phyloP scores from a whole-genome alignment of 768 basidiomycete genomes.

The Amanita rimosa region DNA sequence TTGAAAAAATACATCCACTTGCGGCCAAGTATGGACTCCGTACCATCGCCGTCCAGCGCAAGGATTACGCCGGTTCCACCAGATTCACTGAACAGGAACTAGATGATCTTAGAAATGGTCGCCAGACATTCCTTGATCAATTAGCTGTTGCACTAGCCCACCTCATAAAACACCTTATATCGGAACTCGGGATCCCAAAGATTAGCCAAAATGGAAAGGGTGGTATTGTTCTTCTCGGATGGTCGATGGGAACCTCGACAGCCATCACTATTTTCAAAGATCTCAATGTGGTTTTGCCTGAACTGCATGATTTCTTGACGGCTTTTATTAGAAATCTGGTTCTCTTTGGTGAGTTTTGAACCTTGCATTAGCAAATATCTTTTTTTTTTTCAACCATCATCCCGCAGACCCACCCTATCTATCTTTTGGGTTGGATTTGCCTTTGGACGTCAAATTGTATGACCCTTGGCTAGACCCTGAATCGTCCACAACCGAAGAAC shows the following conservation, averaged over 20 bases:
- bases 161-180: slow-evolving; percentile 19
- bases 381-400: not conserved
- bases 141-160: slow-evolving; percentile 9
- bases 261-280: slow-evolving; percentile 19
- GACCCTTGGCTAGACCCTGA: slow-evolving; percentile 15
- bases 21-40: slow-evolving; percentile 8
- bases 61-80: not conserved
- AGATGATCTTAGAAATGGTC: not conserved
- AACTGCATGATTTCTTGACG: slow-evolving; percentile 15
- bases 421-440: slow-evolving; percentile 17
- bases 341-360: slow-evolving; percentile 18
- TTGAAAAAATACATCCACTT: slow-evolving; percentile 13
- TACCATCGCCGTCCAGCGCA: slow-evolving; percentile 7
- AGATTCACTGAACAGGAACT: not conserved
- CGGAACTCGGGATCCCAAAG: slow-evolving; percentile 16
- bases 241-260: slow-evolving; percentile 24
- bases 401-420: slow-evolving; percentile 20
- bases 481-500: slow-evolving; percentile 13
- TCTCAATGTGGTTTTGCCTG: slow-evolving; percentile 12
- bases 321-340: slow-evolving; percentile 20
- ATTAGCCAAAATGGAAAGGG: slow-evolving; percentile 18
- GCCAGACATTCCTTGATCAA: not conserved
- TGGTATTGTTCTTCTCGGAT: slow-evolving; percentile 26
- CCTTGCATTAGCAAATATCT: too few relatives aligned
- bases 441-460: slow-evolving; percentile 11